Conservation (phyloP, 331 rosid species). For the Acacia concinna region DNA sequence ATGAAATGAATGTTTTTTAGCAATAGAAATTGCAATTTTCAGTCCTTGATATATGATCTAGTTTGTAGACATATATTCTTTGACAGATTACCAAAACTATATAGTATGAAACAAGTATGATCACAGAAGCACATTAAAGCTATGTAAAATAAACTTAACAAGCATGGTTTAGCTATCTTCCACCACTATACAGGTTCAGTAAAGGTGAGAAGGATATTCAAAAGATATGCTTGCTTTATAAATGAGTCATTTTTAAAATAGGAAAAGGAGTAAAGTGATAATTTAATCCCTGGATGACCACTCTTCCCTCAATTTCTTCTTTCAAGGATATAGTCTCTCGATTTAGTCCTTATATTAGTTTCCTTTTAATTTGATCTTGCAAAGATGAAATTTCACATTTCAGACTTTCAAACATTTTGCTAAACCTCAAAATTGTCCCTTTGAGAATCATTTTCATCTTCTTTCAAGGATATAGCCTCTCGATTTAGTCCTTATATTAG, state of each 20-base stretch:
- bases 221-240: neutral
- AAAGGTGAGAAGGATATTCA: neutral
- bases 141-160: neutral
- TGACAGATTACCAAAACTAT: neutral
- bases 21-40: neutral
- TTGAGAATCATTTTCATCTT: neutral
- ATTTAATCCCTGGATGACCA: neutral
- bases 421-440: neutral
- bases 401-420: neutral
- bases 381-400: neutral
- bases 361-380: neutral
- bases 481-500: neutral
- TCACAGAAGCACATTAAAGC: conserved; percentile 1
- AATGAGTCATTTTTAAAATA: neutral
- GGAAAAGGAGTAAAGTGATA: neutral
- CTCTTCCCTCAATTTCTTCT: neutral
- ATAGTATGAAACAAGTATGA: neutral
- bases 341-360: neutral
- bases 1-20: neutral
- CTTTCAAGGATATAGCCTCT: neutral
- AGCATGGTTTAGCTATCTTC: conserved; percentile 8
- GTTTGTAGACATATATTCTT: neutral
- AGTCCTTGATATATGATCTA: too few relatives aligned
- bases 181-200: neutral
- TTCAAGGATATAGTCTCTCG: neutral